These are phyloP conservation scores for Fusarium sp. DNA, from an alignment of 2,329 filamentous ascomycete species.

Conservation along the genomic window DNA sequence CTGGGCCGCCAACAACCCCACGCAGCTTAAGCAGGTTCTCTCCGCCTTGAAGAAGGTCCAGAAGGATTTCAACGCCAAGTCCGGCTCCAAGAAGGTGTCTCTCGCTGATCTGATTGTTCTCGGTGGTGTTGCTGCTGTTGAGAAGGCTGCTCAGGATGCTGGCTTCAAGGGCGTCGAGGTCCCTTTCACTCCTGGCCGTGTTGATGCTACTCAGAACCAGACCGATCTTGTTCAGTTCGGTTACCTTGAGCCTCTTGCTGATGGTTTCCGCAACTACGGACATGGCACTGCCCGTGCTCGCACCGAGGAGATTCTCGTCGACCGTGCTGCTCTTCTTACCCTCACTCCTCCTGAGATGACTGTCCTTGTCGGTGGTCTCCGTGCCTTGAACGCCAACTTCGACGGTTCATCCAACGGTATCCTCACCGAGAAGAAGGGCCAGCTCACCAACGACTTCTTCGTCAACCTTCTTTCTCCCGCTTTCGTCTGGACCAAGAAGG, in stretches of 20 bases:
- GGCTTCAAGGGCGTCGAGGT: slow-evolving; percentile 65
- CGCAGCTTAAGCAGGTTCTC: slow-evolving; percentile 73
- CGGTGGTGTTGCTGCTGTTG: slow-evolving; percentile 76
- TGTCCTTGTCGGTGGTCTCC: slow-evolving; percentile 78
- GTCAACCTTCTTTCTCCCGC: slow-evolving; percentile 79
- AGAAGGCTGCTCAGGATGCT: slow-evolving; percentile 72
- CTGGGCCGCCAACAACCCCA: slow-evolving; percentile 81
- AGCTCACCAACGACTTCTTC: slow-evolving; percentile 85
- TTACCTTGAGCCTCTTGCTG: slow-evolving; percentile 76
- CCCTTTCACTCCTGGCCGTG: slow-evolving; percentile 79
- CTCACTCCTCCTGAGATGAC: slow-evolving; percentile 79
- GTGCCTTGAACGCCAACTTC: slow-evolving; percentile 76
- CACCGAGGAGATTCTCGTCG: slow-evolving; percentile 77
- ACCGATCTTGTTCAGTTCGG: slow-evolving; percentile 75
- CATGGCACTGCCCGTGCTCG: slow-evolving; percentile 69
- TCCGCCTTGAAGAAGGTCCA: slow-evolving; percentile 73
- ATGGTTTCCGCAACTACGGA: slow-evolving; percentile 86
- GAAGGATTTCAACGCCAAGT: slow-evolving; percentile 70
- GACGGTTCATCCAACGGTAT: slow-evolving; percentile 76
- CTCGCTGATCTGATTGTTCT: slow-evolving; percentile 84
- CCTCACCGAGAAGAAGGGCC: slow-evolving; percentile 75
- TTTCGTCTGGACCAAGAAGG: slow-evolving; percentile 68
- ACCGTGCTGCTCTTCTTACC: slow-evolving; percentile 77
- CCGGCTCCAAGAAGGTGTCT: slow-evolving; percentile 74
- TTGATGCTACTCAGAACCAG: slow-evolving; percentile 77